Conservation (phyloP, 2,329 filamentous ascomycete genomes). For the Xylaria sp. region DNA sequence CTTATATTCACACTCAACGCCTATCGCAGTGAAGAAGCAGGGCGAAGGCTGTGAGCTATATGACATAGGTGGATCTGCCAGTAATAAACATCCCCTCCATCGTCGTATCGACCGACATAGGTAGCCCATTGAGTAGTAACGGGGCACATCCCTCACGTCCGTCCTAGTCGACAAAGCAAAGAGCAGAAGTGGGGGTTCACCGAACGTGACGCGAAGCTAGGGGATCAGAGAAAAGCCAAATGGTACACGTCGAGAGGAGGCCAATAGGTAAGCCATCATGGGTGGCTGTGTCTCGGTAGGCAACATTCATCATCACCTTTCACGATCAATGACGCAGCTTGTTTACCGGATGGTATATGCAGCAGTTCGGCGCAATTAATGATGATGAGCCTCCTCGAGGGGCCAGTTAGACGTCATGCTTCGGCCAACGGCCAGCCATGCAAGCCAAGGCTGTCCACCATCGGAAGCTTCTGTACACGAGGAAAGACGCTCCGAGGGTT, state of each 20-base stretch:
- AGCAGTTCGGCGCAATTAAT: conserved; percentile 26
- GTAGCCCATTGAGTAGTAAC: conserved; percentile 29
- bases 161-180: conserved; percentile 14
- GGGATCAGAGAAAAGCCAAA: conserved; percentile 18
- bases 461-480: conserved; percentile 25
- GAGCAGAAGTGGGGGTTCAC: conserved; percentile 22
- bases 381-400: conserved; percentile 35
- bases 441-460: conserved; percentile 40
- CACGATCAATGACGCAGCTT: conserved; percentile 19
- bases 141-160: conserved; percentile 23
- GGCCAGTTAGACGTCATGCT: conserved; percentile 30
- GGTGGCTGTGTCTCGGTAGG: conserved; percentile 13
- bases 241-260: conserved; percentile 1
- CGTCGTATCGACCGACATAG: conserved; percentile 4
- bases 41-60: conserved; percentile 7
- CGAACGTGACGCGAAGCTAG: conserved; percentile 38
- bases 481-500: not conserved
- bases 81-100: conserved; percentile 1
- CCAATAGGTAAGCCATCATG: conserved; percentile 13
- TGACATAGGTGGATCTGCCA: conserved; percentile 14
- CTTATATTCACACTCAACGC: conserved; percentile 30
- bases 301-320: conserved; percentile 15
- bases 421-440: conserved; percentile 38
- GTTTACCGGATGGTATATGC: conserved; percentile 25
- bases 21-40: not conserved